Evolutionary conservation across 139 green algal genomes (phyloP).

Genomic region (Tetradesmus obliquus): DNA sequence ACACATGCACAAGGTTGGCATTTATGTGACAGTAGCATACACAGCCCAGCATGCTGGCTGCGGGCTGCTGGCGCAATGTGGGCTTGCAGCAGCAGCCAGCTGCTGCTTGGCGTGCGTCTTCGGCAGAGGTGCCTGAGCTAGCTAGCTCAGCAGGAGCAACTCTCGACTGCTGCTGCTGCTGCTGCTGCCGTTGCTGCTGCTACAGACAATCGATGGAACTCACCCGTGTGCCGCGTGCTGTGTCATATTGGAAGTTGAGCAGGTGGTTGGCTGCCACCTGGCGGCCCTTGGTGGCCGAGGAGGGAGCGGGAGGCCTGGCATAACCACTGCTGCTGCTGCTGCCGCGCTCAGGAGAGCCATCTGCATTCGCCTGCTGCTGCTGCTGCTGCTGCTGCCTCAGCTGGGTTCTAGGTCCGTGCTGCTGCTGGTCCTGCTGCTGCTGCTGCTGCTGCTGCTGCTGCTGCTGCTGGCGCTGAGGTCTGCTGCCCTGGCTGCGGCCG

Average conservation of each 20-base stretch:
- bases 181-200: neutral
- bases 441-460: neutral
- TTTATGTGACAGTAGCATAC: no score
- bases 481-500: neutral
- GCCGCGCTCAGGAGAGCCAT: neutral
- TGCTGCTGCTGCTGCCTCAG: constrained; percentile 30
- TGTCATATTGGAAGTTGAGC: constrained; percentile 74
- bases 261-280: constrained; percentile 65
- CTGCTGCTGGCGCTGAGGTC: constrained; percentile 13
- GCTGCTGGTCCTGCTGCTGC: constrained; percentile 33
- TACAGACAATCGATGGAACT: neutral
- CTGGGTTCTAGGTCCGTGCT: constrained; percentile 5
- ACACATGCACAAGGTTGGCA: neutral
- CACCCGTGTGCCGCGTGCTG: constrained; percentile 2
- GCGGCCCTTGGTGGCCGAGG: neutral
- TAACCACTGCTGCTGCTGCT: neutral
- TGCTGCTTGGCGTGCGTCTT: neutral
- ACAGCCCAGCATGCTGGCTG: no score
- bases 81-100: neutral
- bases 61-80: neutral
- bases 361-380: constrained; percentile 17
- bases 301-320: neutral
- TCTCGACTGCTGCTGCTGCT: neutral
- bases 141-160: neutral
- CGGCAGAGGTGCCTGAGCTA: neutral